These are phyloP conservation scores for Stachybotrys elegans DNA, from an alignment of 2,329 filamentous ascomycete species.

Conservation along the genomic window DNA sequence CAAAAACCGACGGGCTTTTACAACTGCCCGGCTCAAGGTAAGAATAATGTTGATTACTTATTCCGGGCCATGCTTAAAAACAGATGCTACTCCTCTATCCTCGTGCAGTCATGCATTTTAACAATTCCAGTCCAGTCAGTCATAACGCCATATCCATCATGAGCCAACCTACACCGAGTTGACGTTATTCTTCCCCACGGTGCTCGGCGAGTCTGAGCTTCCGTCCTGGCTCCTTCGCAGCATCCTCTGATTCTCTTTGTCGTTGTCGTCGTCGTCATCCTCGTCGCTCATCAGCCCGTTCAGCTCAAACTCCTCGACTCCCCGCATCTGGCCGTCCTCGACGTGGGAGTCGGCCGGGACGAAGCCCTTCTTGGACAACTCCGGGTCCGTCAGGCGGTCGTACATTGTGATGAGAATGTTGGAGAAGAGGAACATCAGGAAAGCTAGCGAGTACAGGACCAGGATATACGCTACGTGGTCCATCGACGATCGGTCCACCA, in stretches of 20 bases:
- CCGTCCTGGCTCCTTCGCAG: slow-evolving; percentile 27
- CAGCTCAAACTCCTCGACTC: slow-evolving; percentile 91
- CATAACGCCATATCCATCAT: too few species aligned
- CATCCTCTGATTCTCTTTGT: slow-evolving; percentile 19
- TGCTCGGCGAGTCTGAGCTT: slow-evolving; percentile 37
- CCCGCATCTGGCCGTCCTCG: slow-evolving; percentile 57
- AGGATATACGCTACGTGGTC: slow-evolving; percentile 90
- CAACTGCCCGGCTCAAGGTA: too few species aligned
- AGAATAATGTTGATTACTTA: too few species aligned
- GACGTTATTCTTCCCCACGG: slow-evolving; percentile 27
- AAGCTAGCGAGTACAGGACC: slow-evolving; percentile 85
- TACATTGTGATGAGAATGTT: slow-evolving; percentile 84
- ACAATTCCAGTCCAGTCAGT: too few species aligned
- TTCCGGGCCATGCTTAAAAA: too few species aligned
- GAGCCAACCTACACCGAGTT: slow-evolving; percentile 11
- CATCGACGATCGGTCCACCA: slow-evolving; percentile 68
- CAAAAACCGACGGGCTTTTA: too few species aligned
- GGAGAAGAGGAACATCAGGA: slow-evolving; percentile 84
- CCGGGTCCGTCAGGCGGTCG: slow-evolving; percentile 51
- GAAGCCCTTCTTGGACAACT: slow-evolving; percentile 28
- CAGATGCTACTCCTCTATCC: too few species aligned
- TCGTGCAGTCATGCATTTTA: too few species aligned
- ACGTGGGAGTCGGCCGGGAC: slow-evolving; percentile 28
- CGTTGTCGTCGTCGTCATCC: slow-evolving; percentile 56
- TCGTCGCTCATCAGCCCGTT: slow-evolving; percentile 87